Evolutionary conservation across 169 alveolate genomes (phyloP), one percentile per base, ranked within the genome.

Genomic region (Plasmodium billcollinsi): DNA sequence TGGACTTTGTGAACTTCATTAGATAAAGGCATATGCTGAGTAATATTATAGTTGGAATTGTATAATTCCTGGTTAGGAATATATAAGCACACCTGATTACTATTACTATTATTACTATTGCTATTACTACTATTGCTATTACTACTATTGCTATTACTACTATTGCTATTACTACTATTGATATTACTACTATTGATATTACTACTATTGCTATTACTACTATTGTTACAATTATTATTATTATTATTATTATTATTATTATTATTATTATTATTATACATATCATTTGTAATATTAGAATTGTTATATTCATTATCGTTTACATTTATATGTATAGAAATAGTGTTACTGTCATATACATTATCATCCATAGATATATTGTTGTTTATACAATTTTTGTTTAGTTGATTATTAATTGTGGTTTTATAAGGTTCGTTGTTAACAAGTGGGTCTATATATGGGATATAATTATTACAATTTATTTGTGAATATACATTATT

Each of bases 371-470:
- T 18, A 49, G 21, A 1, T 20, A 7, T 65, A 65, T 26, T 78
- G 39, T 70, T 15, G 65, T 52, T 78, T 7, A 24, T 78, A 21
- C 29, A 52, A 20, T 33, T 63, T 78, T 49, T 66, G 78, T 8
- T n/a, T 39, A 26, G 20, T 43, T 65, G 47, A 33, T 29, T 78
- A 50, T 52, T n/a, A 4, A 33, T 33, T 33, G 45, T 33, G 45
- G 6, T 7, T 33, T 24, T 26, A 71, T n/a, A 5, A 29, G 15
- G 29, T 14, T 12, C 61, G 1, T 59, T 39, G 58, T 78, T 65
- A 24, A 78, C 26, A 50, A 59, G 29, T 65, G 61, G 71, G 12
- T 50, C 39, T 24, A 73, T 52, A 70, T 78, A 78, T n/a, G 45
- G 45, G 7, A 39, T 65, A 66, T 45, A 49, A 43, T 61, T 63